These are phyloP conservation scores for Perkinsus marinus DNA, from an alignment of 169 alveolate genomes.

Conservation along the genomic window DNA sequence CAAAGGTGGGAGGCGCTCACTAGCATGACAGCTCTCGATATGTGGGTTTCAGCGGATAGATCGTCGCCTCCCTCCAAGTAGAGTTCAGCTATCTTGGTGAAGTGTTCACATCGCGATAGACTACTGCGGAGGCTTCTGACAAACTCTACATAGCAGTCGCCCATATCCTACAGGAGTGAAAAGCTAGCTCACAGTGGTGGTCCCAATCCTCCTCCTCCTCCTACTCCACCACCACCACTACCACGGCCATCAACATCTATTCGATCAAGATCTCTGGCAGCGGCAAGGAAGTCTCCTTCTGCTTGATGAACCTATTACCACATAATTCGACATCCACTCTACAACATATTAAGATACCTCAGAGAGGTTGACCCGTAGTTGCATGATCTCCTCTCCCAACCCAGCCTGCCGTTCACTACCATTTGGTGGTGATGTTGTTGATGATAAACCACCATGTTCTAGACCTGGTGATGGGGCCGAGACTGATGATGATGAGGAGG, in stretches of 20 bases:
- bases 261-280: background rate
- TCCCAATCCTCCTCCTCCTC: too few relatives aligned
- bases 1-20: background rate
- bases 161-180: too few relatives aligned
- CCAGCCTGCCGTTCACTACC: background rate
- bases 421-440: background rate
- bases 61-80: conserved; percentile 44
- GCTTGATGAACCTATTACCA: background rate
- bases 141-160: too few relatives aligned
- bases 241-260: background rate
- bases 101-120: background rate
- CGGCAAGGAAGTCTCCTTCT: background rate
- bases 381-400: background rate
- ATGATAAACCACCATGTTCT: too few relatives aligned
- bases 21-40: conserved; percentile 37
- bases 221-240: too few relatives aligned
- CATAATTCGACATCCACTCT: background rate
- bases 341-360: background rate
- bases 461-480: background rate
- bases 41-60: conserved; percentile 40
- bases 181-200: background rate
- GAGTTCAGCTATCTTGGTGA: conserved; percentile 30
- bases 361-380: background rate
- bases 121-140: background rate
- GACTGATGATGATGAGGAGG: background rate